Evolutionary conservation across 2,329 filamentous ascomycete species (phyloP), one percentile per base, ranked within the genome.

Genomic region (Claviceps sp.): DNA sequence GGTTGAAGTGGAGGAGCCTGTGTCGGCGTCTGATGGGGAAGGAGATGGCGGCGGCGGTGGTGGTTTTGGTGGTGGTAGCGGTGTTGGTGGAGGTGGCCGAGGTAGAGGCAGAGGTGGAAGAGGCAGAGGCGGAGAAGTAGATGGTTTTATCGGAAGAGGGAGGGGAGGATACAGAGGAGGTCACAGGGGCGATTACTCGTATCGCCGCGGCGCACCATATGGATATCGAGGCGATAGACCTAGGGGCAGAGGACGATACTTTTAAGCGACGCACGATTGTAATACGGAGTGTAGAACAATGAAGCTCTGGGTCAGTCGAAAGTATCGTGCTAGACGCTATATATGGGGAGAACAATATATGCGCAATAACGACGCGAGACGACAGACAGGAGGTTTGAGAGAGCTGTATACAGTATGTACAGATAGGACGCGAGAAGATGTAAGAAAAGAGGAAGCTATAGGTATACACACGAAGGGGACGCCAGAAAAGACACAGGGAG

Each of bases 1-100:
- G 62, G 73, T 87, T 43, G 88, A 94, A 62, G 80, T 89, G 24
- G 88, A 95, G 58, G 82, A 87, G 59, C 64, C 66, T 1, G 68
- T 80, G 16, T 66, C 66, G 19, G 56, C 60, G 37, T 64, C 61
- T n/a, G 52, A 54, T n/a, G 48, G 52, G 16, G 52, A 54, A 16
- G 8, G 59, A 59, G 49, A 49, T 17, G 40, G 24, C 5, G 24
- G 26, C 7, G 42, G 43, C 11, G 50, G 34, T 22, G 38, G 19
- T 63, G 59, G 4, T 19, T 47, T 41, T 19, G 55, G 57, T 4
- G 50, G 56, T 24, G 42, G 19, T 19, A 19, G 19, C 19, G 19
- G 19, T 5, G 22, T 11, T 3, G 42, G 19, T 7, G 26, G 8
- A 4, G 30, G 10, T 34, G 30, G 30, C 4, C 10, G 30, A 11